Evolutionary conservation across 345 rosid species (phyloP).

Genomic region (Iberis pinnata): DNA sequence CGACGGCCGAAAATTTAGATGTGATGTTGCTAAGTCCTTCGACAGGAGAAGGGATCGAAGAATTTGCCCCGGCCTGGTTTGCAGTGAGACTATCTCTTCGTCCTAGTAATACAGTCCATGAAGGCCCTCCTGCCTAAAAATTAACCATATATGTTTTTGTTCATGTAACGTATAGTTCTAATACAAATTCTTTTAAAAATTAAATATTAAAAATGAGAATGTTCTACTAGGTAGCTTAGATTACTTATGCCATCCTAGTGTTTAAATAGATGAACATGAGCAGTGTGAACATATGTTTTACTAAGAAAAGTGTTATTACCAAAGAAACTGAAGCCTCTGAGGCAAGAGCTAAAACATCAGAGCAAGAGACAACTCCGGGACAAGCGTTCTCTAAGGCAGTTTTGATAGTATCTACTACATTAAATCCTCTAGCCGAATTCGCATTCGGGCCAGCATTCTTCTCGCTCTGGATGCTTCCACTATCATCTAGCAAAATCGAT

Average conservation of each 20-base stretch:
- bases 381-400: conserved; percentile 58
- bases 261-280: too few species aligned
- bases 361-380: conserved; percentile 67
- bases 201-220: too few species aligned
- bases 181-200: too few species aligned
- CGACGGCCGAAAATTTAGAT: conserved; percentile 27
- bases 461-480: conserved; percentile 49
- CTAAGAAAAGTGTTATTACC: conserved; percentile 31
- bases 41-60: conserved; percentile 27
- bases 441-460: conserved; percentile 45
- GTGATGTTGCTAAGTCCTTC: conserved; percentile 26
- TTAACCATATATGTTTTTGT: too few species aligned
- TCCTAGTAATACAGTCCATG: conserved; percentile 31
- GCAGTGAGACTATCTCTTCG: conserved; percentile 33
- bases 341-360: conserved; percentile 65
- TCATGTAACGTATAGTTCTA: too few species aligned
- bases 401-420: conserved; percentile 60
- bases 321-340: conserved; percentile 51
- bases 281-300: too few species aligned
- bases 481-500: conserved; percentile 52
- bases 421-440: conserved; percentile 54
- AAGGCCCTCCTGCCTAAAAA: conserved; percentile 32
- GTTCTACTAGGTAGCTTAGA: too few species aligned
- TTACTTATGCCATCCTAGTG: too few species aligned
- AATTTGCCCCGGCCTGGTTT: conserved; percentile 20